phyloP scores from a whole-genome alignment of 179 eudicot species.

The Actinidia chinensis region DNA sequence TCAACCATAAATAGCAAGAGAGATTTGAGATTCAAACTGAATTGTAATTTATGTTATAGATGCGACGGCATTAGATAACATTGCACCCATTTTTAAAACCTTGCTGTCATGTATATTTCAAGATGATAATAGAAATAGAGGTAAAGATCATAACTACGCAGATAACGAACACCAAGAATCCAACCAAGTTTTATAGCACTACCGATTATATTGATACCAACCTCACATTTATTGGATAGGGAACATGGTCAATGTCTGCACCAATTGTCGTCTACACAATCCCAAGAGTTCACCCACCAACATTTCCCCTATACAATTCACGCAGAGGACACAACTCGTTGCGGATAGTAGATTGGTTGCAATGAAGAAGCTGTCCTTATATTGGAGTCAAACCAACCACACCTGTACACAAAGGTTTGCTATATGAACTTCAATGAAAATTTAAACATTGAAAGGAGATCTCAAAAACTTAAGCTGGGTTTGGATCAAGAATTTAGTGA shows the following conservation, averaged over 20 bases:
- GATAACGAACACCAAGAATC: not conserved
- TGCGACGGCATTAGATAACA: too few species aligned
- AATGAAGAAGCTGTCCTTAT: conserved; percentile 19
- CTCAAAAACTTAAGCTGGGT: not conserved
- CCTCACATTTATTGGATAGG: conserved; percentile 12
- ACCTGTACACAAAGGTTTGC: conserved; percentile 38
- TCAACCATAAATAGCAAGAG: too few species aligned
- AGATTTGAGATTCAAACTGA: too few species aligned
- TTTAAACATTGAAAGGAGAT: not conserved
- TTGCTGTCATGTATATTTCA: not conserved
- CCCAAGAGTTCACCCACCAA: not conserved
- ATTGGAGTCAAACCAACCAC: conserved; percentile 68
- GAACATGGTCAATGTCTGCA: not conserved
- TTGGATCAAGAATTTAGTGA: too few species aligned
- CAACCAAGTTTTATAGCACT: not conserved
- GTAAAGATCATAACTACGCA: not conserved
- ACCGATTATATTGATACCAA: not conserved
- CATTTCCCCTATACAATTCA: conserved; percentile 18
- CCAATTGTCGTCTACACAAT: not conserved
- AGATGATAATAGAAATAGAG: not conserved
- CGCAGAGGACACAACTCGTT: not conserved
- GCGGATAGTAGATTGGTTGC: not conserved
- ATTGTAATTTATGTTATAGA: too few species aligned
- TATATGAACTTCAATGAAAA: not conserved
- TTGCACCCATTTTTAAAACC: too few species aligned